phyloP scores from a whole-genome alignment of 805 yeast species.

The Teunomyces kruisii region DNA sequence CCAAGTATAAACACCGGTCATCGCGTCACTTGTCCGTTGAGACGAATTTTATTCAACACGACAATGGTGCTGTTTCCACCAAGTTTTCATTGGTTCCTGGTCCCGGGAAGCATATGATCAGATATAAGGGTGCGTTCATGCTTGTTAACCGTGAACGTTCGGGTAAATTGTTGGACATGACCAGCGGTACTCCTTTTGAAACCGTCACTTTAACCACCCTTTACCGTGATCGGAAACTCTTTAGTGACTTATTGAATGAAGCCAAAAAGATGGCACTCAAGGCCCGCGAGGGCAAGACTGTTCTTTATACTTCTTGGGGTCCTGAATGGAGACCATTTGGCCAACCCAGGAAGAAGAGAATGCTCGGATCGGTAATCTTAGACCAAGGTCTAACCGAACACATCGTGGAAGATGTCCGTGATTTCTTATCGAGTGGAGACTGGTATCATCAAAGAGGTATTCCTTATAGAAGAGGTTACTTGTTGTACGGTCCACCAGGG shows the following conservation, averaged over 20 bases:
- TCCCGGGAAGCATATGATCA: slow-evolving; percentile 89
- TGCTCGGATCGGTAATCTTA: slow-evolving; percentile 80
- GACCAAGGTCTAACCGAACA: slow-evolving; percentile 71
- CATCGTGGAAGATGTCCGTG: slow-evolving; percentile 71
- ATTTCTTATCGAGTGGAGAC: slow-evolving; percentile 73
- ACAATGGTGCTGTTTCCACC: slow-evolving; percentile 86
- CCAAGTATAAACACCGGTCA: slow-evolving; percentile 68
- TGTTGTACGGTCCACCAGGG: slow-evolving; percentile 96
- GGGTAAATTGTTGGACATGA: slow-evolving; percentile 82
- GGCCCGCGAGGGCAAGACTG: slow-evolving; percentile 90
- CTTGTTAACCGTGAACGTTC: slow-evolving; percentile 87
- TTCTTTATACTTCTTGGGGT: slow-evolving; percentile 91
- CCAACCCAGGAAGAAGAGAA: slow-evolving; percentile 84
- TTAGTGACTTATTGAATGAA: slow-evolving; percentile 70
- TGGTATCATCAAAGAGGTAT: slow-evolving; percentile 98
- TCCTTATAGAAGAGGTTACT: slow-evolving; percentile 93
- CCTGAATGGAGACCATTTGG: slow-evolving; percentile 99
- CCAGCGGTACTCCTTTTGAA: slow-evolving; percentile 92
- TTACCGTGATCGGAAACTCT: slow-evolving; percentile 73
- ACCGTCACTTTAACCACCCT: slow-evolving; percentile 92
- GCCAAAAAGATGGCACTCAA: slow-evolving; percentile 82
- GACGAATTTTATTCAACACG: slow-evolving; percentile 83
- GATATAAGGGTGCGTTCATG: slow-evolving; percentile 85
- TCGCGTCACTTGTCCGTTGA: slow-evolving; percentile 89
- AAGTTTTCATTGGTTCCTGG: slow-evolving; percentile 93